Base-by-base conservation (phyloP, 148 eudicot species). In the Cornus controversa region DNA sequence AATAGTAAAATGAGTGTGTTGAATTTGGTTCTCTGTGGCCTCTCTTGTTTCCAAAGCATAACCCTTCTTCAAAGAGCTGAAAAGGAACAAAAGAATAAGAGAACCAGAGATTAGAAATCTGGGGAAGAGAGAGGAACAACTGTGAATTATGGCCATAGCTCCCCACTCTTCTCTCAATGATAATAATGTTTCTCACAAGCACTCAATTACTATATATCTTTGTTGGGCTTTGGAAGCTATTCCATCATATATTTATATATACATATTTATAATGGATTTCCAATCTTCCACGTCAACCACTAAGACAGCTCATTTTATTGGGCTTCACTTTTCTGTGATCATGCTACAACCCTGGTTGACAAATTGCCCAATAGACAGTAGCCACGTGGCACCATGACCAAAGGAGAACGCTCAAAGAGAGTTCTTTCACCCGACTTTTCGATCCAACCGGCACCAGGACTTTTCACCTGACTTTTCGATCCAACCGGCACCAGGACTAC, bases 1-100 rank as follows among this genome's bases (percentile, higher is more conserved):
- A 70, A 85, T 4, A 0, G 80, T 82, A 63, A 81, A 82, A 50
- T 85, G 85, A n/a, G n/a, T 16, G 15, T 54, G 62, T 54, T 60
- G 64, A 4, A 22, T 40, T 28, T 71, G 62, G 63, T 8, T 37
- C 69, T 64, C 27, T 47, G 27, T 50, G 27, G 73, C 63, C 45
- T 71, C 29, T 75, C 50, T 80, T 8, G 57, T 72, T 57, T 70
- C 77, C 23, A 73, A 67, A 68, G 77, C 78, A 68, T 47, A 5
- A 25, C 77, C 65, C 22, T 67, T 16, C 6, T 72, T 68, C 22
- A 67, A 26, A 18, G 72, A 82, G 45, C 69, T 78, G 66, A 75
- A 65, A 31, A 67, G 20, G 13, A 71, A 54, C 8, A 74, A 18
- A 45, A 29, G 72, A 58, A 42, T 29, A 71, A 74, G 54, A 45